phyloP scores from a whole-genome alignment of 768 basidiomycete species.

The Mycena capillaripes region DNA sequence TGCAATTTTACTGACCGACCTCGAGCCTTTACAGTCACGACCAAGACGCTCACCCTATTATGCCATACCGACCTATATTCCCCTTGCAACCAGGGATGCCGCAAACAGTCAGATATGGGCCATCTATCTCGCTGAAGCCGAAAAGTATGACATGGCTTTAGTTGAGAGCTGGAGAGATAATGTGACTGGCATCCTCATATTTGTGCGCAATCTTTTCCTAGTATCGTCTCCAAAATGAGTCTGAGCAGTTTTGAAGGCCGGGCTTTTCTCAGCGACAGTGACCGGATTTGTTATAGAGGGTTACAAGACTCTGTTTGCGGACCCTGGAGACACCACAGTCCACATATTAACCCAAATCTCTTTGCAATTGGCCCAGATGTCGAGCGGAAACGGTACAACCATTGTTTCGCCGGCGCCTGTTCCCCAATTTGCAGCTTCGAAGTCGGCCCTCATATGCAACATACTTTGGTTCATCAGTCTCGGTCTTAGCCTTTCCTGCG shows the following conservation, averaged over 20 bases:
- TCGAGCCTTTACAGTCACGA: too few relatives aligned
- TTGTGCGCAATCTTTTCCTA: not conserved
- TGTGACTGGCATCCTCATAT: not conserved
- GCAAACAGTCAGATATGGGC: not conserved
- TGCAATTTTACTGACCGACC: not conserved
- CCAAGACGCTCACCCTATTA: not conserved
- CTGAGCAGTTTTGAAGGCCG: not conserved
- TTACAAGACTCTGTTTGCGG: not conserved
- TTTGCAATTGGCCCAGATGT: not conserved
- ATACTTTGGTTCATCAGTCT: slow-evolving; percentile 8
- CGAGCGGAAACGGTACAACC: not conserved
- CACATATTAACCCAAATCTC: not conserved
- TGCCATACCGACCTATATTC: not conserved
- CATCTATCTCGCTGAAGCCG: not conserved
- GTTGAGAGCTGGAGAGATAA: slow-evolving; percentile 10
- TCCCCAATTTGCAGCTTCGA: not conserved
- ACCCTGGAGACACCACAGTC: not conserved
- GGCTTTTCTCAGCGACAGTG: slow-evolving; percentile 1
- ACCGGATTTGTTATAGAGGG: slow-evolving; percentile 5
- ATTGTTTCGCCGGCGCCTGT: not conserved
- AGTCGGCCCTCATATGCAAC: not conserved
- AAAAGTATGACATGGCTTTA: slow-evolving; percentile 11
- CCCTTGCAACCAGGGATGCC: not conserved
- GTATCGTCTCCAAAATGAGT: not conserved
- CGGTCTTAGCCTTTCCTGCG: slow-evolving; percentile 1